Evolutionary conservation across 352 stramenopile species (phyloP).

Genomic region (Blastocystis sp.): DNA sequence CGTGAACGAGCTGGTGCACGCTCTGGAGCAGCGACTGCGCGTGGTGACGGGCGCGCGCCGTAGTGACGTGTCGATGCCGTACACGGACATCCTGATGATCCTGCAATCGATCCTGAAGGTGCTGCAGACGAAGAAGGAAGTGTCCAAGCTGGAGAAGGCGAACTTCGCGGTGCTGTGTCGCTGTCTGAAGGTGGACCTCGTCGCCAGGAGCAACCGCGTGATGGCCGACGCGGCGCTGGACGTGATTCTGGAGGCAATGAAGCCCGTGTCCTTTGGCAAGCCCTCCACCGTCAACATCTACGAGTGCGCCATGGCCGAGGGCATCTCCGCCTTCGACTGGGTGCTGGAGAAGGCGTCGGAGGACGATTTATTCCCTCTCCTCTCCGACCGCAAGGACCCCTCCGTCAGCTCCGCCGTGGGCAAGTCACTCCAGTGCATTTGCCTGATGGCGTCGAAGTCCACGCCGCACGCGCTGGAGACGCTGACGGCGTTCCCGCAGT

Average conservation of each 20-base stretch:
- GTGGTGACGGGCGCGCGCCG: neutral
- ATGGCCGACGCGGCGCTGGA: conserved; percentile 26
- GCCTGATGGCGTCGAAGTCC: neutral
- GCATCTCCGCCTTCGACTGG: conserved; percentile 4
- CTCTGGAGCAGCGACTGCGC: conserved; percentile 6
- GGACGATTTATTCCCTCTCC: neutral
- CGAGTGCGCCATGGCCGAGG: neutral
- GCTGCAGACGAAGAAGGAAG: neutral
- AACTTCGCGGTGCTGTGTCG: conserved; percentile 2
- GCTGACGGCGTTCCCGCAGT: neutral
- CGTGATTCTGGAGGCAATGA: conserved; percentile 23
- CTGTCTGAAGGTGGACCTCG: conserved; percentile 4
- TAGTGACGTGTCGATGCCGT: neutral
- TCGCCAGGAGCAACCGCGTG: neutral
- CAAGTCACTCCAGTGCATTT: neutral
- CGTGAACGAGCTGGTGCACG: neutral
- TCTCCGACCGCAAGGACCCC: neutral
- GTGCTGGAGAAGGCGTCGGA: neutral
- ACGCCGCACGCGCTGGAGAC: neutral
- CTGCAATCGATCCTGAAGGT: conserved; percentile 41
- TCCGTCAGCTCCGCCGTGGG: neutral
- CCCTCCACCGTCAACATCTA: conserved; percentile 28
- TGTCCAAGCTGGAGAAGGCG: conserved; percentile 23
- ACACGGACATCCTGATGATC: conserved; percentile 17
- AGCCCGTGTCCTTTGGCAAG: conserved; percentile 18